Evolutionary conservation across 305 asterid genomes (phyloP), one percentile per base, ranked within the genome.

Genomic region (Solanum aculeatissimum): DNA sequence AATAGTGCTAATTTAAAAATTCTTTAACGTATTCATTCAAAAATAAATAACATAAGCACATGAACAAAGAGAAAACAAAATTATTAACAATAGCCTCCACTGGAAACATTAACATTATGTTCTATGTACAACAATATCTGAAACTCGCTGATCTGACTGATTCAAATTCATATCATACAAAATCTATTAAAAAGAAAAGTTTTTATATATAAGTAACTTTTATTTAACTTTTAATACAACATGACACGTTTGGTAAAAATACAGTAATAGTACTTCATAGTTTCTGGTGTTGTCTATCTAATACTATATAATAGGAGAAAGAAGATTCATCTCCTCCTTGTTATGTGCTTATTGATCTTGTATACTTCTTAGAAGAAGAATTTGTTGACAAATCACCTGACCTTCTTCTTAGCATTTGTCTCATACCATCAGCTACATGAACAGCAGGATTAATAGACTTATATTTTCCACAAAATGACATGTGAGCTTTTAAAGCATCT

Each of bases 341-440:
- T 14, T 93, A 91, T 8, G 93, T 85, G 81, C 84, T 84, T 12
- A 92, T 51, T 57, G 94, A 90, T 86, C 89, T 90, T 10, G 94
- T 78, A 47, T 83, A 88, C 84, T 92, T 88, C 86, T 87, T 87
- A 0, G 93, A 77, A 72, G 85, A 25, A 27, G 85, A 51, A 19
- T n/a, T 18, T 15, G 80, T 9, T 21, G 68, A 68, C 15, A 87
- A 14, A 40, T 90, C 93, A 27, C 82, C 63, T 49, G 93, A 87
- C 70, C 98, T 89, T 83, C 97, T 90, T 66, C 99, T 90, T 2
- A 94, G 71, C 97, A 95, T 94, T 88, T 92, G 97, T 66, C 90
- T 88, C 97, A 95, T 93, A 47, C 97, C 99, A 84, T 95, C 99
- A 43, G 99, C 97, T 6, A 95, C 97, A 0, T 90, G 87, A 10